phyloP scores from a whole-genome alignment of 164 flowering plant genomes.

The Santalum album region DNA sequence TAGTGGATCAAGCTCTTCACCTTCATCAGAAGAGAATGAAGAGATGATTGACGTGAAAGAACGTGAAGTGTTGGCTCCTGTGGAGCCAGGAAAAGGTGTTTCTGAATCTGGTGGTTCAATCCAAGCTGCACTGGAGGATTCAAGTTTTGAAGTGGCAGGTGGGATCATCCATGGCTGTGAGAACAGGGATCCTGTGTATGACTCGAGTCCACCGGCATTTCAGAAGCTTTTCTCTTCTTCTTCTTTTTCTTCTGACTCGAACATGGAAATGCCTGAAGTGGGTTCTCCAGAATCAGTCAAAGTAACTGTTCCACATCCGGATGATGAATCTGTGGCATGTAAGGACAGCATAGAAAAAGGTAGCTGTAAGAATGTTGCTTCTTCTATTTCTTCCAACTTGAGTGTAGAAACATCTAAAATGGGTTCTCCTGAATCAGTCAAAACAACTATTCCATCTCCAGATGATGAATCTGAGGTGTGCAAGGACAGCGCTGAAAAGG shows the following conservation, averaged over 20 bases:
- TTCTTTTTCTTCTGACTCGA: constrained; percentile 35
- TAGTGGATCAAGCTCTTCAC: constrained; percentile 33
- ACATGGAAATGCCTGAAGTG: constrained; percentile 20
- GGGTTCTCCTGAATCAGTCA: constrained; percentile 17
- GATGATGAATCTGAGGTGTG: constrained; percentile 14
- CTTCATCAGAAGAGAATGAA: constrained; percentile 31
- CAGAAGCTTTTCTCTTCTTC: constrained; percentile 22
- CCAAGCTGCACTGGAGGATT: constrained; percentile 18
- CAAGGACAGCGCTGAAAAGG: constrained; percentile 12
- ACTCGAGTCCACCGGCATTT: constrained; percentile 45
- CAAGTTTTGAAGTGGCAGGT: constrained; percentile 10
- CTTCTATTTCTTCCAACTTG: constrained; percentile 34
- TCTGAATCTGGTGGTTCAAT: constrained; percentile 10
- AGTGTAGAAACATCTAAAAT: constrained; percentile 21
- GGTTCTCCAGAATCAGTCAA: constrained; percentile 16
- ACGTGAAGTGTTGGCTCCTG: constrained; percentile 8
- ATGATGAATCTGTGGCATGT: constrained; percentile 11
- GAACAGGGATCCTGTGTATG: constrained; percentile 60
- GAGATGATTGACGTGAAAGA: constrained; percentile 14
- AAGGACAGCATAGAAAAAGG: constrained; percentile 12
- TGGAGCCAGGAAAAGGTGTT: constrained; percentile 12
- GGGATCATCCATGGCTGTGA: constrained; percentile 22
- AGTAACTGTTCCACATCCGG: constrained; percentile 10
- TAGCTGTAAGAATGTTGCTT: constrained; percentile 12
- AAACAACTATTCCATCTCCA: constrained; percentile 10